A percentile compares a stretch with the other conserved stretches of the same genome.
Conservation (phyloP, 768 basidiomycete species). For the Hygrocybe coccinea region DNA sequence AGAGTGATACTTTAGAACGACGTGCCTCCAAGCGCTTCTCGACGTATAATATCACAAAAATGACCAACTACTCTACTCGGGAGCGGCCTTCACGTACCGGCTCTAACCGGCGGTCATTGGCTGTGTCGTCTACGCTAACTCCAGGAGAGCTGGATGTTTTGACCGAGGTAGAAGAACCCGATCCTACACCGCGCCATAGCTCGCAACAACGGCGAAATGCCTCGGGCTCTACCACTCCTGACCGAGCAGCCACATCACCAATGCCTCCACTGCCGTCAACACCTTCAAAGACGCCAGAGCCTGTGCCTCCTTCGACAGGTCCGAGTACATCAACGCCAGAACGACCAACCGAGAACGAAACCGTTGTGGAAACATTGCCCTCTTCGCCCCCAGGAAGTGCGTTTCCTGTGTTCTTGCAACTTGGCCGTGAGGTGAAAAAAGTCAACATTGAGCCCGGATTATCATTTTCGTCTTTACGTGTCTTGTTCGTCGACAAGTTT, state of each 20-base stretch:
- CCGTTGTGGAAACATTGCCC: neutral
- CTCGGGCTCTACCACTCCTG: conserved; percentile 37
- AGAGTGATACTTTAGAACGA: conserved; percentile 79
- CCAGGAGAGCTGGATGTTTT: conserved; percentile 68
- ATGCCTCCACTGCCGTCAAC: conserved; percentile 48
- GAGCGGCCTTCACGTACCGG: conserved; percentile 45
- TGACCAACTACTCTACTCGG: conserved; percentile 56
- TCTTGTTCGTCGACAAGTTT: conserved; percentile 93
- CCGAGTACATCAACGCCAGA: neutral
- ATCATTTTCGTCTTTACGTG: conserved; percentile 68
- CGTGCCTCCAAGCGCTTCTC: conserved; percentile 96
- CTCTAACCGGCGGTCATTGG: conserved; percentile 63
- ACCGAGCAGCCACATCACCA: conserved; percentile 32
- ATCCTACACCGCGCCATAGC: conserved; percentile 19
- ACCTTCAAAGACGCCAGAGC: conserved; percentile 29
- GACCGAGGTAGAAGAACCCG: conserved; percentile 71
- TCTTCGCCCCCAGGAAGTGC: neutral
- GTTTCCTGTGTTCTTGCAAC: conserved; percentile 78
- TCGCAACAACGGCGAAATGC: conserved; percentile 20
- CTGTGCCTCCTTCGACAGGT: conserved; percentile 12
- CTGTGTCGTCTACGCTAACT: conserved; percentile 57
- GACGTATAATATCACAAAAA: conserved; percentile 89
- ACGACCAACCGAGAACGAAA: neutral
- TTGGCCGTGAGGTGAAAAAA: conserved; percentile 89
- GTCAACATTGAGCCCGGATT: conserved; percentile 63